These are phyloP conservation scores for Mycena citricolor DNA, from an alignment of 1,284 basidiomycete genomes.

Conservation along the genomic window DNA sequence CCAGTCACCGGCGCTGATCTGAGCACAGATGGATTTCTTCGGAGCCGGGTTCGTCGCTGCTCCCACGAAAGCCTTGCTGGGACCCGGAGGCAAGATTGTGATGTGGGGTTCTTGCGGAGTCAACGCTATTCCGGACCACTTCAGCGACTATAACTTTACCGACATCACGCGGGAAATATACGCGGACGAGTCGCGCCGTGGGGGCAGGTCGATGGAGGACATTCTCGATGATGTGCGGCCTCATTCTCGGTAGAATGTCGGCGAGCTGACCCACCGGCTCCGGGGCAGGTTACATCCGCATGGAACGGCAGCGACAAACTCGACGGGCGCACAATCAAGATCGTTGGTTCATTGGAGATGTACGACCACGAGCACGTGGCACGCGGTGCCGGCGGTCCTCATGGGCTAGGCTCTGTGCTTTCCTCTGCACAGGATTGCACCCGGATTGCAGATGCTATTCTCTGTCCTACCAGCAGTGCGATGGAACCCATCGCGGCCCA, in stretches of 20 bases:
- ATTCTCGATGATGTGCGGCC: conserved; percentile 1
- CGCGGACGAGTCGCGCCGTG: conserved; percentile 3
- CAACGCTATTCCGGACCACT: not conserved
- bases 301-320: conserved; percentile 13
- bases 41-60: conserved; percentile 7
- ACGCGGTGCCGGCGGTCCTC: not conserved
- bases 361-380: conserved; percentile 15
- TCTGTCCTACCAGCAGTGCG: not conserved
- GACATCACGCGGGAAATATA: conserved; percentile 8
- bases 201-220: conserved; percentile 4
- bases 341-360: conserved; percentile 10
- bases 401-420: not conserved
- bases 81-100: conserved; percentile 10
- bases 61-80: conserved; percentile 8
- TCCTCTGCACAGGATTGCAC: not conserved
- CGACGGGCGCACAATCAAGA: not conserved
- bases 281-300: not conserved
- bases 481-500: conserved; percentile 11
- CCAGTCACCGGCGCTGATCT: not conserved
- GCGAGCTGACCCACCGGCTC: not conserved
- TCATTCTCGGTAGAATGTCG: too few relatives aligned
- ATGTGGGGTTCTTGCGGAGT: not conserved
- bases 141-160: conserved; percentile 8
- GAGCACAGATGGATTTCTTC: conserved; percentile 6
- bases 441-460: conserved; percentile 4